Evolutionary conservation across 805 yeast species (phyloP), one percentile per base, ranked within the genome.

Genomic region (Yarrowia phangngaensis): DNA sequence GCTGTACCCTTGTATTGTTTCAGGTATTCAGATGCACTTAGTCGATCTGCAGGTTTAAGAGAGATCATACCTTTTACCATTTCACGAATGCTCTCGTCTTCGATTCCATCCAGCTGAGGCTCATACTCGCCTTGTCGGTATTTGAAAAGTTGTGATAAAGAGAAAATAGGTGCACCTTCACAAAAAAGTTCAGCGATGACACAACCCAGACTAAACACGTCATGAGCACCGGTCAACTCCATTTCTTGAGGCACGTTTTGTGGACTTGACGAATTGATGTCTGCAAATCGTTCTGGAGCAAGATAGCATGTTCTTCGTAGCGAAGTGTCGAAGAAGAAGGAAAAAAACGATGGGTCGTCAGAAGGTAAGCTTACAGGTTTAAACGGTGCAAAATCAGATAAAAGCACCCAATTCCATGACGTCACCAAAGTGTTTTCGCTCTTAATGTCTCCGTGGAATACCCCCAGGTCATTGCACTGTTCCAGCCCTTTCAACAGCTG

Each of bases 241-340:
- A 38, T 52, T 9, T 54, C 57, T 4, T 58, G 64, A 2, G 59
- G 60, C 4, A 66, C 56, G 12, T 32, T 38, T 7, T 38, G 45
- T 8, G 45, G 45, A 8, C 24, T 45, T 19, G 38, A 32, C 11
- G 40, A 32, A 24, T 45, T 33, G 40, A 32, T 15, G 14, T 45
- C 40, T 16, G 58, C 53, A 58, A 92, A 90, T 55, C 98, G 69
- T 62, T 92, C 98, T 0, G 98, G 98, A 0, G 98, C 97, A 32
- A 92, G 64, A 63, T 90, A 90, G 64, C 98, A 92, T 2, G 79
- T 75, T 58, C 95, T 73, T 55, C 97, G 71, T 60, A 79, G 85
- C 2, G 95, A 84, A 3, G 90, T 85, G 65, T 92, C 97, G 61
- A 89, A 92, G 64, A 82, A 92, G 60, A 90, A 92, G 1, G 92